A percentile compares a stretch with the other conserved stretches of the same genome.
phyloP scores from a whole-genome alignment of 345 rosid genomes.

The Corchorus olitorius region DNA sequence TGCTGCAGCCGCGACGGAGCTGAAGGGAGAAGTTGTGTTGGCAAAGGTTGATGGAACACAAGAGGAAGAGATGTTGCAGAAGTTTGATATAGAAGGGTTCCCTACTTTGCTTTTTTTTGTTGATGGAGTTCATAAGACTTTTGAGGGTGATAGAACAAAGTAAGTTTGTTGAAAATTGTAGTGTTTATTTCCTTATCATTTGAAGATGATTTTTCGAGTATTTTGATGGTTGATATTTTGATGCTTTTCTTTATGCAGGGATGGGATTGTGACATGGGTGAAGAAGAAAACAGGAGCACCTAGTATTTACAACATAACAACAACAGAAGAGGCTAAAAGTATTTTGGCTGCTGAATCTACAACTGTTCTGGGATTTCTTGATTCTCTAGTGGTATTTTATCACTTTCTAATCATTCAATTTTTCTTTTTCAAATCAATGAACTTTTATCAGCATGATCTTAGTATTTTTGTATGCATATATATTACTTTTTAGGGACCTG shows the following conservation, averaged over 20 bases:
- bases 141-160: conserved; percentile 79
- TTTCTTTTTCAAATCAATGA: background rate
- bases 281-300: conserved; percentile 83
- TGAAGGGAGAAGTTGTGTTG: conserved; percentile 62
- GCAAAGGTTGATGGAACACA: conserved; percentile 91
- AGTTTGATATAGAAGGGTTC: conserved; percentile 77
- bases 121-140: conserved; percentile 78
- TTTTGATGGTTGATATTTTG: background rate
- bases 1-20: conserved; percentile 91
- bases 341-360: conserved; percentile 68
- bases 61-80: conserved; percentile 75
- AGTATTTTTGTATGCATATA: background rate
- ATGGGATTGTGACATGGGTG: conserved; percentile 86
- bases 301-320: conserved; percentile 75
- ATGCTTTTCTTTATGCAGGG: conserved; percentile 40
- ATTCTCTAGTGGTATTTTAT: conserved; percentile 66
- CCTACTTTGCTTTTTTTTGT: conserved; percentile 77
- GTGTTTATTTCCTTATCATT: background rate
- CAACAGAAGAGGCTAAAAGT: conserved; percentile 77
- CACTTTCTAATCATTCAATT: background rate
- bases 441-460: background rate
- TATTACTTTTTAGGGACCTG: conserved; percentile 52
- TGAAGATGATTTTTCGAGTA: background rate
- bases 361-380: conserved; percentile 82
- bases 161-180: conserved; percentile 29